Base-by-base conservation (phyloP, 805 yeast species). In the Teunomyces atbi region DNA sequence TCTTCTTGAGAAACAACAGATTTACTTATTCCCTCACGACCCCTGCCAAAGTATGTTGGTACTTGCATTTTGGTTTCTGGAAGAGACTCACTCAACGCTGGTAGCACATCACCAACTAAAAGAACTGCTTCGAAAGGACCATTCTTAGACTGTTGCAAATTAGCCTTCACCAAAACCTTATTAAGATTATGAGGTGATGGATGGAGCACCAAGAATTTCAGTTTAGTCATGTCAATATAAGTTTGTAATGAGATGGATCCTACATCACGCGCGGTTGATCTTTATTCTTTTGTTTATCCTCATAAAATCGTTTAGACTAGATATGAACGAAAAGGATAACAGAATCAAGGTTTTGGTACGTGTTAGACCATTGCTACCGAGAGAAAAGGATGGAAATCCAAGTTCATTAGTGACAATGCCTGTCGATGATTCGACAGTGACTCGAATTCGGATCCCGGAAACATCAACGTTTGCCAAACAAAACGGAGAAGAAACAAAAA, bases 61-160 rank as follows among this genome's bases (percentile, higher is more conserved):
- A 51, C 58, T 1, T 55, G 47, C 20, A 61, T 40, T 3, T 45
- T 43, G 7, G 55, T 61, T 3, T 48, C 20, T 5, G 72, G 68
- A 20, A 57, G 23, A 26, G 39, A 27, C 36, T 41, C 40, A 10
- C 10, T 11, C 20, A 36, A 20, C 6, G 54, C 50, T 8, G 51
- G 51, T 15, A 62, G 46, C 1, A 71, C 59, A 51, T 78, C 78
- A 0, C 88, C 87, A 5, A 84, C 53, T 4, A 83, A 56, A 1
- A 84, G 33, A 0, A 77, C 75, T 2, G 76, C 67, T 39, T 76
- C 83, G 55, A 85, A 85, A 0, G 89, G 89, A 0, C 90, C 90
- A 37, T 81, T 82, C 53, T 80, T 83, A 18, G 58, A 47, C 54
- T 82, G 68, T 42, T 84, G 71, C 1, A 67, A 49, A 54, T 79